Conservation (phyloP, 345 rosid species). For the Rhodamnia argentea region DNA sequence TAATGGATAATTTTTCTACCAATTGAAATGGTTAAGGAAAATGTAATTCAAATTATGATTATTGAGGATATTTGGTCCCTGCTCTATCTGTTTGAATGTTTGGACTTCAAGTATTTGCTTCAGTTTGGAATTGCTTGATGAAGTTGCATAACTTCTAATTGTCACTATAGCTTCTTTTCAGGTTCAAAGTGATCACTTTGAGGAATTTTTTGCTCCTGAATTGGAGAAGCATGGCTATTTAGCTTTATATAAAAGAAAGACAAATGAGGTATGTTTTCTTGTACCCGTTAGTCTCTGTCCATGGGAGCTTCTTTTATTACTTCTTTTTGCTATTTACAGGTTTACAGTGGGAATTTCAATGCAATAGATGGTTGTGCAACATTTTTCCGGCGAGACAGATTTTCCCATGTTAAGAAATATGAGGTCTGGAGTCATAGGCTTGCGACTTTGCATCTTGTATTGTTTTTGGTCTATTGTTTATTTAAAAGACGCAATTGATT, state of each 20-base stretch:
- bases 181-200: conserved; percentile 95
- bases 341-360: conserved; percentile 16
- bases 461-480: background rate
- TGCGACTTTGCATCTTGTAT: background rate
- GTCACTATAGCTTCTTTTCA: conserved; percentile 20
- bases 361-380: conserved; percentile 50
- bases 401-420: conserved; percentile 40
- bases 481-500: background rate
- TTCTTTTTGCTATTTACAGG: conserved; percentile 16
- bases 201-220: conserved; percentile 90
- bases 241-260: conserved; percentile 70
- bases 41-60: background rate
- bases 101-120: background rate
- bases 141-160: background rate
- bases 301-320: background rate
- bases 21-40: background rate
- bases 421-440: conserved; percentile 23
- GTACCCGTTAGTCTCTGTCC: background rate
- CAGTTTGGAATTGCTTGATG: background rate
- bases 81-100: background rate
- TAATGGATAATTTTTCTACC: background rate
- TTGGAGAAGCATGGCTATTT: conserved; percentile 96
- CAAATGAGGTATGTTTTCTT: conserved; percentile 13
- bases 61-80: background rate
- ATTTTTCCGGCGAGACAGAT: conserved; percentile 35